Base-by-base conservation (phyloP, 495 filamentous ascomycete species). In the Pseudomonodictys pantanalensis region DNA sequence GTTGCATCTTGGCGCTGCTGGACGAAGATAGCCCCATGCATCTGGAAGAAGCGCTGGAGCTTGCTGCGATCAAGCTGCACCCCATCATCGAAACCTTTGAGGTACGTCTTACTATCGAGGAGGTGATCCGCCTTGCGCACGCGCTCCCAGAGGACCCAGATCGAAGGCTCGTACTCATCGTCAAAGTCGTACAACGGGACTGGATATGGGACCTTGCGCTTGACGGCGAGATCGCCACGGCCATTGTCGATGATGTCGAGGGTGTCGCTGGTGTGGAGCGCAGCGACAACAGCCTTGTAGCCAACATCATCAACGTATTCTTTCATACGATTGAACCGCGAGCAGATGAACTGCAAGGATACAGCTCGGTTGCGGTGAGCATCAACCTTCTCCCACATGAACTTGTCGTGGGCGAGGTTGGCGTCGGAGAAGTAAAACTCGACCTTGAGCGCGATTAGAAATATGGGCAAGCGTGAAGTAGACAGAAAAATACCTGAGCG, bases 361-460 rank as follows among this genome's bases (percentile, higher is more conserved):
- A 99, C 84, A 32, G 92, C 77, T 56, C 85, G 82, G 77, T 97
- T 99, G 59, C 83, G 75, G 52, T 78, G 78, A 52, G 91, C 92
- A 25, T 84, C 86, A 24, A 89, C 86, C 68, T 85, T 75, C 56
- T 80, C 73, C 75, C 91, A 86, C 33, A 99, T 80, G 76, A 90
- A 92, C 68, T 90, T 87, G 74, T 99, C 93, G 63, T 80, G 81
- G 41, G 86, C 86, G 0, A 97, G 82, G 70, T 99, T 99, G 64
- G 86, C 87, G 71, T 96, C 90, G 57, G 88, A 87, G 74, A 99
- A 96, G 76, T 97, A 99, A 71, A 97, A 99, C 68, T 99, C 92
- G 54, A 96, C 91, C 90, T 96, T 67, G 15, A n/a, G 49, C 20
- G 23, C n/a, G 51, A 26, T 67, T 56, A 65, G 44, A 8, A 30